Base-by-base conservation (phyloP, 495 filamentous ascomycete genomes). In the Niebla homalea region DNA sequence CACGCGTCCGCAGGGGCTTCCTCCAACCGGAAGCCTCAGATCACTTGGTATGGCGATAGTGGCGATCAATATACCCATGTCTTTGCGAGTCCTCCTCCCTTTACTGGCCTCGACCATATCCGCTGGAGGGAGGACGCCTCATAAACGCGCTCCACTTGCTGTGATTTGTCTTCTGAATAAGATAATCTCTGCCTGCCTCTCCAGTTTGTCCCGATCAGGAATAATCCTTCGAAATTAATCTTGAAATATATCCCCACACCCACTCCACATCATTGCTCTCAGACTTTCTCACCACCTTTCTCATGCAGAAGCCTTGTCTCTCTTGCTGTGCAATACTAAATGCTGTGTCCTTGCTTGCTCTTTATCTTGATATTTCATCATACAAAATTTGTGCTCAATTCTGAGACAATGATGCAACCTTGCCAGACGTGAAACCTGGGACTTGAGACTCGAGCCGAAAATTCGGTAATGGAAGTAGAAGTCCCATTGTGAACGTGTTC, bases 201-300 rank as follows among this genome's bases (percentile, higher is more conserved):
- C 12, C 8, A 45, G 35, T 48, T 48, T 35, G 25, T 26, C 45
- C 45, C 45, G 36, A 48, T 48, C 5, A 26, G 45, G 45, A 48
- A 48, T 48, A 48, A 48, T 48, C 45, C 45, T 48, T 48, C 45
- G 45, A 36, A 26, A 15, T 35, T 48, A 35, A 36, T 48, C 16
- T 26, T 36, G 45, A 35, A 48, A 48, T 48, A 48, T 48, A 48
- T 48, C n/a, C 19, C 29, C 29, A 32, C 8, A 32, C 29, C 29
- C 7, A 11, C 29, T 32, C 29, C 29, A 32, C 29, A 35, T 19
- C 36, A 32, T 48, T 48, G 10, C 19, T 20, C 2, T 37, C 45
- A n/a, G 2, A 26, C 5, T 41, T 19, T 16, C 12, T 19, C 5
- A 19, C 39, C 16, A 6, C 6, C 12, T 15, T 1, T 41, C 14